Evolutionary conservation across 371 early-diverging fungal genomes (phyloP), one percentile per base, ranked within the genome.

Genomic region (Nosema bombycis): DNA sequence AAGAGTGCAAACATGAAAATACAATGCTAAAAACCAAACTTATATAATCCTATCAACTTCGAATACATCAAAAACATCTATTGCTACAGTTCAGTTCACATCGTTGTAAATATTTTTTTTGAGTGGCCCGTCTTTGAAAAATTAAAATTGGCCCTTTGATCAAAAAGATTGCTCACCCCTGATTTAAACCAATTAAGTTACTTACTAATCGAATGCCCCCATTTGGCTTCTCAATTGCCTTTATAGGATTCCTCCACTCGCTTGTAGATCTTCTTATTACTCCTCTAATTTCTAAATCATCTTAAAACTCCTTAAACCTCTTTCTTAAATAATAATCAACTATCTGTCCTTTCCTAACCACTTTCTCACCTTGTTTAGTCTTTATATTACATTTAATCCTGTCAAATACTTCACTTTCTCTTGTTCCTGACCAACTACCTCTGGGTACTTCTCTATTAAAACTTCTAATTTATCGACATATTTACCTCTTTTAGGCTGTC

Each of bases 181-280:
- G n/a, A 60, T 78, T 81, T 23, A 81, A 57, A 23, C 0, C 15
- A 32, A 21, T 60, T 2, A 80, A 58, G 74, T 81, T 64, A n/a
- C 55, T 54, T 6, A 30, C 24, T 21, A 78, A 57, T 79, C 80
- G 72, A 24, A 78, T 29, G 18, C 29, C 46, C n/a, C 78, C 75
- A 65, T 73, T 55, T 32, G 2, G 1, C 28, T 81, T 78, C 29
- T 29, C 14, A 30, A 73, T 1, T 46, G 58, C 15, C 24, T n/a
- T 37, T 28, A 73, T 36, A 36, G 70, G 69, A 24, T 36, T 71
- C 26, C 61, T 30, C 80, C 80, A 75, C 33, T 66, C 33, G 4
- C 32, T 32, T 46, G n/a, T 38, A 3, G 67, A 66, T 46, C 67
- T 34, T 66, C 67, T 38, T 21, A 66, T 37, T 12, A 66, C 33